phyloP scores from a whole-genome alignment of 805 yeast species.

The Metschnikowia gruessii region DNA sequence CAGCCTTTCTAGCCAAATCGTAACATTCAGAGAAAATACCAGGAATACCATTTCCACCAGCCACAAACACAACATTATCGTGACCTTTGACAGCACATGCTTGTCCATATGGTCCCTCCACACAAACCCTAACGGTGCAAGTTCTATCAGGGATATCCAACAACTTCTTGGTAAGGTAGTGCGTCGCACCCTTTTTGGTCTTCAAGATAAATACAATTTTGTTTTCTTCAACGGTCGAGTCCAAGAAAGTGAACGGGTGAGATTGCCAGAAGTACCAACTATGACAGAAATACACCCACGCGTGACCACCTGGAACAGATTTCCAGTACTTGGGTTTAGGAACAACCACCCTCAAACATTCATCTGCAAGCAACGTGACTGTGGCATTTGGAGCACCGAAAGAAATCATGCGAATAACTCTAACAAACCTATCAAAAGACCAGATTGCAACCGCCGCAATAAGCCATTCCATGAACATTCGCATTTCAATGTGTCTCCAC shows the following conservation, averaged over 20 bases:
- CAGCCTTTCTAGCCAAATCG: constrained; percentile 23
- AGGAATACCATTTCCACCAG: constrained; percentile 78
- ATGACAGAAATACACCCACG: constrained; percentile 54
- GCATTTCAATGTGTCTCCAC: constrained; percentile 18
- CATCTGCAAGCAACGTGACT: constrained; percentile 37
- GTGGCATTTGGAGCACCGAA: constrained; percentile 39
- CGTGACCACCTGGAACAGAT: constrained; percentile 55
- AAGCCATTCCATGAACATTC: constrained; percentile 31
- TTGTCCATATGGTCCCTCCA: constrained; percentile 74
- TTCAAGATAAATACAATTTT: constrained; percentile 32
- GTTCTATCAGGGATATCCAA: constrained; percentile 28
- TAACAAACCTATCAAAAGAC: constrained; percentile 42
- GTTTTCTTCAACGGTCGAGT: constrained; percentile 16
- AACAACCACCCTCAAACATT: constrained; percentile 46
- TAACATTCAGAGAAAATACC: constrained; percentile 46
- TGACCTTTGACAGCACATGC: constrained; percentile 47
- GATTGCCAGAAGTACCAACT: constrained; percentile 60
- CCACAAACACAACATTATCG: constrained; percentile 54
- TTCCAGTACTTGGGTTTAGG: constrained; percentile 49
- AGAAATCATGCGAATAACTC: constrained; percentile 29
- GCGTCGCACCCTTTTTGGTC: constrained; percentile 38
- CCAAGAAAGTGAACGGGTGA: constrained; percentile 52
- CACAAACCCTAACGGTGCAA: constrained; percentile 28
- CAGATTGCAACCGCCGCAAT: constrained; percentile 62
- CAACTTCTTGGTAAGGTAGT: constrained; percentile 28